Evolutionary conservation across 1,139 yeast species (phyloP), one percentile per base, ranked within the genome.

Genomic region (Taphrina pruni): DNA sequence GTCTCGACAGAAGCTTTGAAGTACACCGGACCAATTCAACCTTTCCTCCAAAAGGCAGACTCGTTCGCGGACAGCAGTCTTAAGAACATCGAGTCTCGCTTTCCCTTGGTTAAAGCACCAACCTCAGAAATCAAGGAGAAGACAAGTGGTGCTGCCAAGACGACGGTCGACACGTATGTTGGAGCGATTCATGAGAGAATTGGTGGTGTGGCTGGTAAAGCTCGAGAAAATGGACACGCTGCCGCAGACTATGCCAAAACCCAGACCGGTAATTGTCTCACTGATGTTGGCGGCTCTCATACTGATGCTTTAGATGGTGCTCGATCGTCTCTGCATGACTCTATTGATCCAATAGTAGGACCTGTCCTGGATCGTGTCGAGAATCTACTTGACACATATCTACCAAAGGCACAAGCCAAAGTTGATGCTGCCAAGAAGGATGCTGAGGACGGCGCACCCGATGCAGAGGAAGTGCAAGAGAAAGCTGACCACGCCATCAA

Each of bases 121-220:
- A 57, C 64, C 9, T 38, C 54, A 8, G 69, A 56, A 36, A 65
- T 57, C 57, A 65, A 21, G 64, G 64, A 50, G 62, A 65, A 56
- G 64, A 65, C 64, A 3, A 58, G 64, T 39, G 69, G 69, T n/a
- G 69, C 58, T 7, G 69, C 64, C 57, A 65, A 65, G 69, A 57
- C 69, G 11, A 65, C 69, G 14, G 69, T 65, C 35, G 69, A 58
- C 52, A 64, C 67, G 38, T 64, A 64, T 17, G 67, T 64, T 50
- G 67, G 67, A 20, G 67, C 67, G 6, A 41, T 64, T 41, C 60
- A 56, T 32, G 67, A 64, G 51, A 54, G 56, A 41, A 52, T 54
- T 32, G 43, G 54, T 14, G 67, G 61, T 12, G 61, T 45, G 39
- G 51, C 67, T n/a, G 52, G 51, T 39, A 52, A 54, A 17, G 67